Evolutionary conservation across 2,329 filamentous ascomycete genomes (phyloP).

Genomic region (Aspergillus vadensis): DNA sequence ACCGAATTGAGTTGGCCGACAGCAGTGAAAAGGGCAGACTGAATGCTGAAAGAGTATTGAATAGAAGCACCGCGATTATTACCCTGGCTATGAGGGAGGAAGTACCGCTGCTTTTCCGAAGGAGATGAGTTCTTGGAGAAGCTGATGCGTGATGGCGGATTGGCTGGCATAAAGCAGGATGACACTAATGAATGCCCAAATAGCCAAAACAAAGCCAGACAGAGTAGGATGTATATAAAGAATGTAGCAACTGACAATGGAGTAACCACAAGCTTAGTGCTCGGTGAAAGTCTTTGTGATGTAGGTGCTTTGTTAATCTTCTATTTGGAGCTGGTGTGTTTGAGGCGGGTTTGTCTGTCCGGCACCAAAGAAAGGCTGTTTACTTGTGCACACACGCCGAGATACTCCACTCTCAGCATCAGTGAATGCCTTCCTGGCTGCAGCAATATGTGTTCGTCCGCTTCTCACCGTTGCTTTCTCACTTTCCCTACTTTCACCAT

Average conservation of each 20-base stretch:
- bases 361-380: neutral
- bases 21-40: neutral
- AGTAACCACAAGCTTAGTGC: neutral
- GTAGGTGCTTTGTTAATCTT: neutral
- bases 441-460: neutral
- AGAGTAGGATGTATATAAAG: neutral
- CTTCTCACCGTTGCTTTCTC: neutral
- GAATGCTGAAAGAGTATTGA: conserved; percentile 13
- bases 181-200: neutral
- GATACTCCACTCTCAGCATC: neutral
- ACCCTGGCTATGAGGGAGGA: conserved; percentile 22
- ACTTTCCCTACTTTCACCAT: neutral
- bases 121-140: neutral
- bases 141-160: neutral
- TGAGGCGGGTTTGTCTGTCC: neutral
- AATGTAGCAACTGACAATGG: neutral
- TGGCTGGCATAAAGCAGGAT: neutral
- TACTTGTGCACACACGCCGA: neutral
- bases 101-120: conserved; percentile 20
- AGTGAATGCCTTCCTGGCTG: conserved; percentile 1
- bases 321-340: neutral
- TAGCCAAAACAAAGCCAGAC: neutral
- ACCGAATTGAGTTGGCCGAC: conserved; percentile 18
- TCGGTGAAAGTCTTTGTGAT: neutral
- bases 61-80: conserved; percentile 16